These are phyloP conservation scores for Nannizzia gypsea DNA, from an alignment of 2,329 filamentous ascomycete genomes.

Conservation along the genomic window DNA sequence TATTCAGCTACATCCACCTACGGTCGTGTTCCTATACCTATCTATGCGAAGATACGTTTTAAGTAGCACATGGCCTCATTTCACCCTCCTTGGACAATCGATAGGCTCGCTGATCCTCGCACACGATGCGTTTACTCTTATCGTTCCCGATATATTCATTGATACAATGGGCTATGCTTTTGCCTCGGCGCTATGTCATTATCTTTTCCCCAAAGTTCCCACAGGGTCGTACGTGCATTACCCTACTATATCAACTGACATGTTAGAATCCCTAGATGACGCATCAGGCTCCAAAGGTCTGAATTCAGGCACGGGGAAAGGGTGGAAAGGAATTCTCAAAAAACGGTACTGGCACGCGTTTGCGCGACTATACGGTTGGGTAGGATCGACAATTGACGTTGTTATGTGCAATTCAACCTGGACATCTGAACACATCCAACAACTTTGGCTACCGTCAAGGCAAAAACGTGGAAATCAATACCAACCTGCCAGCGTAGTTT, in stretches of 20 bases:
- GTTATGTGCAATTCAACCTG: slow-evolving; percentile 97
- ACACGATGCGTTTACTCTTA: slow-evolving; percentile 82
- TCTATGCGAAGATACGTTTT: slow-evolving; percentile 78
- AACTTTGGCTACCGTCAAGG: slow-evolving; percentile 57
- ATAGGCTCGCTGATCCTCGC: slow-evolving; percentile 76
- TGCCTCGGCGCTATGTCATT: slow-evolving; percentile 66
- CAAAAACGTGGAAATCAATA: slow-evolving; percentile 34
- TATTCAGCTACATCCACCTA: slow-evolving; percentile 73
- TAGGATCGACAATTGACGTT: slow-evolving; percentile 74
- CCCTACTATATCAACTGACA: slow-evolving; percentile 95
- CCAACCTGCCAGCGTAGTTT: slow-evolving; percentile 52
- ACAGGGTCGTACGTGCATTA: slow-evolving; percentile 96
- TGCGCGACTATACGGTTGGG: slow-evolving; percentile 66
- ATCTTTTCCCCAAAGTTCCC: slow-evolving; percentile 67
- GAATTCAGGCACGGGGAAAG: slow-evolving; percentile 71
- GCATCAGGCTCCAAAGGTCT: slow-evolving; percentile 54
- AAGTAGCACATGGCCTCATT: slow-evolving; percentile 74
- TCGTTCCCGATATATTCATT: slow-evolving; percentile 86
- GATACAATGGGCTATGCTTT: slow-evolving; percentile 99
- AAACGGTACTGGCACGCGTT: slow-evolving; percentile 78
- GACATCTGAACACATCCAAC: slow-evolving; percentile 74
- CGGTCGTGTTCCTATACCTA: slow-evolving; percentile 79
- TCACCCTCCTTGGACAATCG: slow-evolving; percentile 90
- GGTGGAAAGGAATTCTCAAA: slow-evolving; percentile 59
- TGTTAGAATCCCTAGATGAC: slow-evolving; percentile 73